Evolutionary conservation across 306 rosid species (phyloP), one percentile per base, ranked within the genome.

Genomic region (Trifolium repens): DNA sequence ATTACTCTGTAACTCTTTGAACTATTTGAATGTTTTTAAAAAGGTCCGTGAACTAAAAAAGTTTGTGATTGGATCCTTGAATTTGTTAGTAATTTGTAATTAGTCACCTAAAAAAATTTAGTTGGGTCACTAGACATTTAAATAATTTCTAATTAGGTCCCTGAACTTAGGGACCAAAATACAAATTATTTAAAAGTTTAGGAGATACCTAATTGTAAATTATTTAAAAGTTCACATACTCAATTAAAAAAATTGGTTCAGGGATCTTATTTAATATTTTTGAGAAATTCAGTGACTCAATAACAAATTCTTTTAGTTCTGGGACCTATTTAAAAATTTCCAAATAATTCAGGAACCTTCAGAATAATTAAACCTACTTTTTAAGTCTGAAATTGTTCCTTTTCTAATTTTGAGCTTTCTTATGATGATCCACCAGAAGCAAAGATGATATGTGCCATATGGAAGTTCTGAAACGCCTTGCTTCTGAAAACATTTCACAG

Each of bases 401-500:
- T 63, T 62, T 71, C 67, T 11, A 69, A 70, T 66, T 77, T 75
- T 55, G 46, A 53, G 50, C 74, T 83, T 76, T 53, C 86, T 49
- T 16, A 1, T 82, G 32, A 72, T 78, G 88, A 79, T 74, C 63
- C 59, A 57, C 54, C 90, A 94, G 98, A 89, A 84, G 91, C 80
- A 69, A 74, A 79, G 94, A 90, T 71, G 69, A 62, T 62, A 83
- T 59, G 64, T 88, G 92, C 74, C 83, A 91, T 69, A 66, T 78
- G 83, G 96, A 90, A 91, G 86, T 94, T 79, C 78, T 94, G 19
- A 76, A 88, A 82, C 89, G 87, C 32, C 89, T 91, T 79, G 73
- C 84, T 82, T 86, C 90, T 54, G 90, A 76, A 81, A 82, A 80
- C 76, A 58, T 82, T 86, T 79, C 82, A 37, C 96, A 88, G 80